Base-by-base conservation (phyloP, 768 basidiomycete species). In the Xanthoconium stramineum region DNA sequence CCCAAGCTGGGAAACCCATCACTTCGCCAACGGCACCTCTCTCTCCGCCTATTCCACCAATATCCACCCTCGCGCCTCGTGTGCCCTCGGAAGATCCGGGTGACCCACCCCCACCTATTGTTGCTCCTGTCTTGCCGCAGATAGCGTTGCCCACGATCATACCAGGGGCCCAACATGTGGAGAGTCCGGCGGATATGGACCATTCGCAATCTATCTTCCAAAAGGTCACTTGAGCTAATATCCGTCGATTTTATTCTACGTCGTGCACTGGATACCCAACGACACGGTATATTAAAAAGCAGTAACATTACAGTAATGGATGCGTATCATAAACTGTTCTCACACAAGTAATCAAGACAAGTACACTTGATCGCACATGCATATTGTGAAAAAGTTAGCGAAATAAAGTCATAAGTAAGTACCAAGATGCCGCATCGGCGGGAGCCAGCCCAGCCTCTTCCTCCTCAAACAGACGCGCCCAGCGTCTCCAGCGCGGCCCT, bases 401-500 rank as follows among this genome's bases (percentile, higher is more conserved):
- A 43, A 40, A 55, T 63, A 57, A 55, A 64, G 47, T 50, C 4
- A 51, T n/a, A 29, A 39, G 39, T 14, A 36, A 33, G 33, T 37
- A 33, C 28, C 20, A 24, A 17, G 56, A 50, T 35, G 42, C 11
- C 47, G 39, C 29, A 42, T 47, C 10, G 5, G 36, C 10, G 5
- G 47, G 58, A 48, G 2, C 64, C 54, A 55, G 52, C 52, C 47
- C 50, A 24, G 33, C 48, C 14, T 36, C 30, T n/a, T 6, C 8
- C 9, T 13, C 37, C 20, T 63, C 53, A 60, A 35, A 58, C 45
- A 72, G 65, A 82, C 5, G 76, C 85, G 24, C 84, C 88, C 20
- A 93, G 75, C 35, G 83, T 71, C 33, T 76, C 78, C 59, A 99
- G 72, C 14, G 96, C 96, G 36, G 81, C 77, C 61, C 82, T 78